Percentiles rank a stretch among this genome's conserved stretches.
Conservation (phyloP, 2,329 filamentous ascomycete species). For the Colletotrichum navitas region DNA sequence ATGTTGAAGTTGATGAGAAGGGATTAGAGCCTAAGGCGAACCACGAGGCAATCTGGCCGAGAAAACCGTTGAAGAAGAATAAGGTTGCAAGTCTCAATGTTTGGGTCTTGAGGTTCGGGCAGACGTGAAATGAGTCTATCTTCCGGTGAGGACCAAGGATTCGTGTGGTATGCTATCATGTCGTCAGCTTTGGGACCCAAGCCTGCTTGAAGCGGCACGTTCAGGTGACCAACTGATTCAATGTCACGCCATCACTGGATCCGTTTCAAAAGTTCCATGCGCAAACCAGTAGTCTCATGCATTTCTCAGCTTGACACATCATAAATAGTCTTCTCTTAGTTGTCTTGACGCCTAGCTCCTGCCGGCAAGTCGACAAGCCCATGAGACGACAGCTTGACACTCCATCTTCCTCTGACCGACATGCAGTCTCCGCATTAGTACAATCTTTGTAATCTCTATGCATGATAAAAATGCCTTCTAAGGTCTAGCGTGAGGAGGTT, state of each 20-base stretch:
- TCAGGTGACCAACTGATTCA: not conserved
- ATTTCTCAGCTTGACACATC: not conserved
- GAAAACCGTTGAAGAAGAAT: too few species aligned
- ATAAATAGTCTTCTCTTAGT: not conserved
- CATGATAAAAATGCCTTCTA: not conserved
- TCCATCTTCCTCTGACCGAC: not conserved
- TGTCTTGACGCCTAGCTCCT: not conserved
- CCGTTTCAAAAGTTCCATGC: constrained; percentile 1
- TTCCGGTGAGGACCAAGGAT: too few species aligned
- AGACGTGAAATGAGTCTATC: too few species aligned
- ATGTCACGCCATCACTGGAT: not conserved
- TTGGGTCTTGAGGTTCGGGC: too few species aligned
- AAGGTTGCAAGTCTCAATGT: too few species aligned
- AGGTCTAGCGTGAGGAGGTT: not conserved
- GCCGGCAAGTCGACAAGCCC: not conserved
- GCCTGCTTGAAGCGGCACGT: too few species aligned
- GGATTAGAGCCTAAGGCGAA: not conserved
- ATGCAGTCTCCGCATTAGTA: not conserved
- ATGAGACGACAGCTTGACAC: not conserved
- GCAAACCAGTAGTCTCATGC: not conserved
- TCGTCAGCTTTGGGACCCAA: too few species aligned
- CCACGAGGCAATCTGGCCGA: too few species aligned
- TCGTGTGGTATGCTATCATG: too few species aligned
- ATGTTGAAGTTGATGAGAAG: not conserved
- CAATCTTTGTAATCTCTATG: not conserved